A percentile compares a stretch with the other conserved stretches of the same genome.
Conservation (phyloP, 768 basidiomycete species). For the Russula olivacea region DNA sequence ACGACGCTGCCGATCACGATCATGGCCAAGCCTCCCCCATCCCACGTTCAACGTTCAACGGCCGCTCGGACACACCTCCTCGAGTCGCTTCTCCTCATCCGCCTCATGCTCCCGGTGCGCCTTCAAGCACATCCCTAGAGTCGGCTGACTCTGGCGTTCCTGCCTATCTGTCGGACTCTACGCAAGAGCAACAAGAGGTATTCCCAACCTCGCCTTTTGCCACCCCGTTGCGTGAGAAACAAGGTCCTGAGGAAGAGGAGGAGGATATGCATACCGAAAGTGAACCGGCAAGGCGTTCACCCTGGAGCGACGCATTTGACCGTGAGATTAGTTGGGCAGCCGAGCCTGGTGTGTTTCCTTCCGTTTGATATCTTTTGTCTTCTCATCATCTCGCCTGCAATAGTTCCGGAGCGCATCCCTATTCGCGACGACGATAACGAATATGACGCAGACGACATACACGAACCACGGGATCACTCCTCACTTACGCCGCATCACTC, state of each 20-base stretch:
- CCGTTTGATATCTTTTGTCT: background rate
- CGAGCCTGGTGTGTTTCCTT: constrained; percentile 51
- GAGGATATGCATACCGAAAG: constrained; percentile 49
- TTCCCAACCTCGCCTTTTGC: constrained; percentile 69
- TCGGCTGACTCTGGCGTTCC: constrained; percentile 46
- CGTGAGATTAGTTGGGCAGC: constrained; percentile 74
- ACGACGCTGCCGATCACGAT: constrained; percentile 24
- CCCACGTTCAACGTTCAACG: constrained; percentile 38
- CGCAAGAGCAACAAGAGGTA: constrained; percentile 50
- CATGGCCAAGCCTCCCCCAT: constrained; percentile 33
- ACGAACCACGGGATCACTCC: constrained; percentile 34
- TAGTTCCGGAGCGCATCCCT: constrained; percentile 61
- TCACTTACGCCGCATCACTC: constrained; percentile 14
- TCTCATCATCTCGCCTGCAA: constrained; percentile 11
- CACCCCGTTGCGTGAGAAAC: constrained; percentile 60
- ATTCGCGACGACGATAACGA: constrained; percentile 50
- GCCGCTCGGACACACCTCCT: constrained; percentile 40
- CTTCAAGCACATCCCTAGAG: constrained; percentile 43
- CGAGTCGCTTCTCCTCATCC: constrained; percentile 33
- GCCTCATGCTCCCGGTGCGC: constrained; percentile 49
- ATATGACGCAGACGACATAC: constrained; percentile 41
- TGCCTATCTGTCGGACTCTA: constrained; percentile 40
- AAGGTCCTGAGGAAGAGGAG: constrained; percentile 51
- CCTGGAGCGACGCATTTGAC: constrained; percentile 29
- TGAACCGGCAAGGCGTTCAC: constrained; percentile 28